Conservation (phyloP, 257 asterid genomes). For the Capsicum chinense region DNA sequence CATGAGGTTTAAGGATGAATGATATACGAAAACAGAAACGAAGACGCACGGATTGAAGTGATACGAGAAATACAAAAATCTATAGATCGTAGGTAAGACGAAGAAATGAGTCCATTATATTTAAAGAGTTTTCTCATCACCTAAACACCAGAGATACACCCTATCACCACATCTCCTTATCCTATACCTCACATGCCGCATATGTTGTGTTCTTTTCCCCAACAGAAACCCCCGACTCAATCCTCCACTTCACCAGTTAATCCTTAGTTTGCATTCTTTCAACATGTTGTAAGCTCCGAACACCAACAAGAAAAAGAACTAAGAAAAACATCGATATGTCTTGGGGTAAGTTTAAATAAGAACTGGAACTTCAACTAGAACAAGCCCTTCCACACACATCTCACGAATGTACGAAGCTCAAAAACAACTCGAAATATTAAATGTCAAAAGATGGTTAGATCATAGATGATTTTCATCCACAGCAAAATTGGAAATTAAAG, state of each 20-base stretch:
- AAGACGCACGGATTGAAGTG: neutral
- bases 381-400: neutral
- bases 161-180: neutral
- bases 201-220: neutral
- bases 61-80: neutral
- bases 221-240: neutral
- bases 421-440: neutral
- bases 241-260: neutral
- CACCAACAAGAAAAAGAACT: too few species aligned
- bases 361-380: neutral
- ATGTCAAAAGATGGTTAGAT: neutral
- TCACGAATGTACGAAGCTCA: neutral
- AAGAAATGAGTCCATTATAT: neutral
- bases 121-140: neutral
- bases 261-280: too few species aligned
- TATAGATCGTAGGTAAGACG: neutral
- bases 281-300: too few species aligned
- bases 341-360: too few species aligned
- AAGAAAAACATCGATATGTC: too few species aligned
- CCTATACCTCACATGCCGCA: neutral
- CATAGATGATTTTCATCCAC: neutral
- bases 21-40: too few species aligned
- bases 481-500: neutral
- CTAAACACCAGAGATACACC: neutral
- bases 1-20: neutral